Percentiles rank a stretch among this genome's conserved stretches.
Evolutionary conservation across 768 basidiomycete species (phyloP).

Genomic region (Suillus americanus): DNA sequence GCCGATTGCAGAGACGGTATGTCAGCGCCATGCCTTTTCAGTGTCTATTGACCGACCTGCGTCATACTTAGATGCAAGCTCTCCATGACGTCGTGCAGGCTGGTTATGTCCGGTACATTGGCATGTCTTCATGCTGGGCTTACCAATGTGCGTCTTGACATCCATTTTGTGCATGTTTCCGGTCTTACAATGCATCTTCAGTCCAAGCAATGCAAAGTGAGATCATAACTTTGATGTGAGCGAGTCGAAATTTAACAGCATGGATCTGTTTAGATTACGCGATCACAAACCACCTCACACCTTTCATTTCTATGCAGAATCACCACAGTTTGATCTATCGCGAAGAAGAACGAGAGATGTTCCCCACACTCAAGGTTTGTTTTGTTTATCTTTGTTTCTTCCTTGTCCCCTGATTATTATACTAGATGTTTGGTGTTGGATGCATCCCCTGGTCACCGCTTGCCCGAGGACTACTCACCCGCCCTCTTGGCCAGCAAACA

Average conservation of each 20-base stretch:
- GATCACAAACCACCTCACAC: conserved; percentile 53
- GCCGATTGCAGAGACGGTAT: conserved; percentile 29
- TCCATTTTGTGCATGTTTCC: neutral
- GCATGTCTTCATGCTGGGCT: conserved; percentile 56
- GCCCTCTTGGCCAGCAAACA: conserved; percentile 39
- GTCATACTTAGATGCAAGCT: conserved; percentile 53
- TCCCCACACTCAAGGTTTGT: conserved; percentile 52
- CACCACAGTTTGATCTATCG: conserved; percentile 61
- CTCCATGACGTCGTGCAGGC: conserved; percentile 67
- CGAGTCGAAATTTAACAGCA: neutral
- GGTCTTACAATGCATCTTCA: conserved; percentile 14
- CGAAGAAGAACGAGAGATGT: conserved; percentile 67
- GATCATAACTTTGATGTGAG: conserved; percentile 9
- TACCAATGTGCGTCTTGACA: conserved; percentile 45
- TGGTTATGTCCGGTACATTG: conserved; percentile 61
- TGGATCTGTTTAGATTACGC: conserved; percentile 48
- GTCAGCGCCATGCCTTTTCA: conserved; percentile 36
- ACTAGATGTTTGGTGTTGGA: conserved; percentile 52
- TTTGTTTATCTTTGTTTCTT: neutral
- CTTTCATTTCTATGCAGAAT: conserved; percentile 73
- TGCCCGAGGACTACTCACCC: conserved; percentile 49
- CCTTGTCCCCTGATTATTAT: neutral
- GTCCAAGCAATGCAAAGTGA: conserved; percentile 59
- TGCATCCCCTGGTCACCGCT: conserved; percentile 62
- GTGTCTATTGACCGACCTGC: neutral